A percentile compares a stretch with the other conserved stretches of the same genome.
These are phyloP conservation scores for Termitomyces sp. DNA, from an alignment of 768 basidiomycete species.

Conservation along the genomic window DNA sequence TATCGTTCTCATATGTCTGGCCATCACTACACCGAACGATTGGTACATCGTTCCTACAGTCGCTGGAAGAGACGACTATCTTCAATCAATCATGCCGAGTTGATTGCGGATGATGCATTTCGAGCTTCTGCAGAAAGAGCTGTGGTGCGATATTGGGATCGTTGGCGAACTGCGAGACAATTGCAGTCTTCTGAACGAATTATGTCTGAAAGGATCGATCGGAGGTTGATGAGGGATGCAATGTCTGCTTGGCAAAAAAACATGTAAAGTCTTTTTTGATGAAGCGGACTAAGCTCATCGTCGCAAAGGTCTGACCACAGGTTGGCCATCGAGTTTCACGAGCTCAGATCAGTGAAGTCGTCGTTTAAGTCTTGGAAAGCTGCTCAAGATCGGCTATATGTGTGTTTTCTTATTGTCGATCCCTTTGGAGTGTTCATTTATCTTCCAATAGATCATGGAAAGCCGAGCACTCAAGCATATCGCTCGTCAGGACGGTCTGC, in stretches of 20 bases:
- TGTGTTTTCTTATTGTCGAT: slow-evolving; percentile 23
- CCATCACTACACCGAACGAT: slow-evolving; percentile 39
- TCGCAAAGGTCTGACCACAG: slow-evolving; percentile 37
- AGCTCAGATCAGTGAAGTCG: slow-evolving; percentile 35
- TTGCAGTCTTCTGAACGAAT: slow-evolving; percentile 39
- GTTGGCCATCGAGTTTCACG: slow-evolving; percentile 37
- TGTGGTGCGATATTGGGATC: slow-evolving; percentile 42
- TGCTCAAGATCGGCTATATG: slow-evolving; percentile 42
- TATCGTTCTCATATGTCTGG: slow-evolving; percentile 46
- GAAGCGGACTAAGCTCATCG: background rate
- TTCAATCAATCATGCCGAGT: slow-evolving; percentile 37
- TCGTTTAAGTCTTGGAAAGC: slow-evolving; percentile 52
- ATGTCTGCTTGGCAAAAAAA: slow-evolving; percentile 45
- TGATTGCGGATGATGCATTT: slow-evolving; percentile 43
- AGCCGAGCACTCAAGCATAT: slow-evolving; percentile 51
- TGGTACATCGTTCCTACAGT: slow-evolving; percentile 37
- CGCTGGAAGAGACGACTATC: slow-evolving; percentile 49
- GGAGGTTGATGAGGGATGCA: slow-evolving; percentile 41
- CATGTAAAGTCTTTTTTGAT: slow-evolving; percentile 14
- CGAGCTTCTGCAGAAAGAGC: slow-evolving; percentile 29
- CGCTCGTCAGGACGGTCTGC: slow-evolving; percentile 49
- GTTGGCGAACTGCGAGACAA: slow-evolving; percentile 47
- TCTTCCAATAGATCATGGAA: slow-evolving; percentile 40
- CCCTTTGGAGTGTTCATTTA: background rate
- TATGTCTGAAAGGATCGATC: slow-evolving; percentile 36